Conservation (phyloP, 805 yeast species). For the Candida coquimbonensis region DNA sequence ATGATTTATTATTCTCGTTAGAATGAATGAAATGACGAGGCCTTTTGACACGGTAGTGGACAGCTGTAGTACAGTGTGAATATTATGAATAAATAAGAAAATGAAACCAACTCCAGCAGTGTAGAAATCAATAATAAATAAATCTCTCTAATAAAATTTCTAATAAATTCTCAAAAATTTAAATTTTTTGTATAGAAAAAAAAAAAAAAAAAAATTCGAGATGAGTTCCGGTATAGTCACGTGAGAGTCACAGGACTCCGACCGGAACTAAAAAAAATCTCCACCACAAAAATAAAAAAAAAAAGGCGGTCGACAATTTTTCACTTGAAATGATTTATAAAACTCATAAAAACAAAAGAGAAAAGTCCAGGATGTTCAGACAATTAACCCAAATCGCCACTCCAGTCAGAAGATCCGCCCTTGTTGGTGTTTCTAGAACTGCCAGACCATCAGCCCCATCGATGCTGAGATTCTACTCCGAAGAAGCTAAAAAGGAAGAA, state of each 20-base stretch:
- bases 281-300: neutral
- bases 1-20: too few species aligned
- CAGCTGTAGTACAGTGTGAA: too few species aligned
- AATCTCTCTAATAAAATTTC: too few species aligned
- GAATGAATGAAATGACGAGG: too few species aligned
- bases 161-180: too few species aligned
- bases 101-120: too few species aligned
- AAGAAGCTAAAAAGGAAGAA: conserved; percentile 22
- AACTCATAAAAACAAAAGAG: too few species aligned
- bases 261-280: neutral
- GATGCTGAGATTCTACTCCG: conserved; percentile 20
- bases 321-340: neutral
- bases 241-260: neutral
- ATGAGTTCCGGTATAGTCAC: neutral
- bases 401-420: neutral
- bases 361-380: conserved; percentile 15
- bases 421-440: neutral
- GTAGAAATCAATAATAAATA: too few species aligned
- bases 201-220: neutral
- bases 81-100: too few species aligned
- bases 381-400: conserved; percentile 9
- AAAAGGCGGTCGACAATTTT: neutral
- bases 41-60: too few species aligned
- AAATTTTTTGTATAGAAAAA: too few species aligned
- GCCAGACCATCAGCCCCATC: neutral